A percentile compares a stretch with the other conserved stretches of the same genome.
phyloP scores from a whole-genome alignment of 176 grass and related monocot species.

The Poa annua region DNA sequence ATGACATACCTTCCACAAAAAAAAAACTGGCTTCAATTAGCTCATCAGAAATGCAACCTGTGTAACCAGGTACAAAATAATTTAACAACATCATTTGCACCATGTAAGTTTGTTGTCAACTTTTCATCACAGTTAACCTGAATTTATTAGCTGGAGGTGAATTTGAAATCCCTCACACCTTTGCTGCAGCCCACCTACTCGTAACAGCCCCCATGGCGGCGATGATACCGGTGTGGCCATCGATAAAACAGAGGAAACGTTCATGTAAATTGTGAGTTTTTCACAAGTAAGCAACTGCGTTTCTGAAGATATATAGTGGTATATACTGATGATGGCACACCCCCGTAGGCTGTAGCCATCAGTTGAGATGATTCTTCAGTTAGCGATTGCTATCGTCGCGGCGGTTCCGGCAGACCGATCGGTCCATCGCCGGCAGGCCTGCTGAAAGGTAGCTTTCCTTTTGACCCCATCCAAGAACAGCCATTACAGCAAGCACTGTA shows the following conservation, averaged over 20 bases:
- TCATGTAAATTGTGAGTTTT: constrained; percentile 17
- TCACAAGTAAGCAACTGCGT: background rate
- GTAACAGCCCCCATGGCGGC: constrained; percentile 54
- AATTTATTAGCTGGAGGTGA: background rate
- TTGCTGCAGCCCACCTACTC: constrained; percentile 70
- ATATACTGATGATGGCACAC: constrained; percentile 38
- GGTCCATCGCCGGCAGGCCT: constrained; percentile 40
- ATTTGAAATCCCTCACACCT: constrained; percentile 49
- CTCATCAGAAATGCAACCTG: constrained; percentile 7
- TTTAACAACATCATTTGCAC: background rate
- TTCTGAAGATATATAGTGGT: background rate
- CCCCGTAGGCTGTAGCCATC: background rate
- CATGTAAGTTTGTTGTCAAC: background rate
- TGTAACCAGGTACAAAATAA: background rate
- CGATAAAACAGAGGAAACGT: background rate
- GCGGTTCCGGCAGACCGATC: constrained; percentile 45
- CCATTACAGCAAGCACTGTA: background rate
- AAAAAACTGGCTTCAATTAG: background rate
- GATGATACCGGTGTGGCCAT: constrained; percentile 38
- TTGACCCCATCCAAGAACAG: background rate
- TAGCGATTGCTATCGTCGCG: constrained; percentile 68
- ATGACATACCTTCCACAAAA: constrained; percentile 25
- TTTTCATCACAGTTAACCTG: background rate
- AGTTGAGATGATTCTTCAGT: constrained; percentile 70
- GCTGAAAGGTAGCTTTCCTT: constrained; percentile 49